A percentile compares a stretch with the other conserved stretches of the same genome.
Conservation (phyloP, 495 filamentous ascomycete genomes). For the Podospora tetraspora region DNA sequence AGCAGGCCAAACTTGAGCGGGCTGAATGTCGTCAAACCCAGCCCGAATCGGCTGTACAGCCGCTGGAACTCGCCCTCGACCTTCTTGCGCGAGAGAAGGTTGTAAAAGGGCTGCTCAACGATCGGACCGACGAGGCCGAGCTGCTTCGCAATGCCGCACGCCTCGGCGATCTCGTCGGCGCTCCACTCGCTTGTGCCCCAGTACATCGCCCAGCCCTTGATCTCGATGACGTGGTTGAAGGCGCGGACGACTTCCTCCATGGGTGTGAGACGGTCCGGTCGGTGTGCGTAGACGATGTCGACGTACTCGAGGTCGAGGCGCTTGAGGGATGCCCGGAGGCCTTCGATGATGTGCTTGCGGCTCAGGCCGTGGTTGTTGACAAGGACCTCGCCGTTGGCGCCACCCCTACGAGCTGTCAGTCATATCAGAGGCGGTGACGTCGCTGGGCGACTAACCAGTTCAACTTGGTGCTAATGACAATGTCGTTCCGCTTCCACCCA, state of each 20-base stretch:
- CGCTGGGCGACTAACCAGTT: conserved; percentile 41
- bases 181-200: conserved; percentile 60
- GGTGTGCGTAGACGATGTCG: conserved; percentile 70
- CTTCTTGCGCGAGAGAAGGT: conserved; percentile 49
- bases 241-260: conserved; percentile 73
- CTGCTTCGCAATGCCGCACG: conserved; percentile 50
- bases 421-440: neutral
- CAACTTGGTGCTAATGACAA: conserved; percentile 67
- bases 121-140: conserved; percentile 53
- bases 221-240: conserved; percentile 66
- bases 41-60: conserved; percentile 56
- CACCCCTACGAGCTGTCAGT: conserved; percentile 37
- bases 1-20: conserved; percentile 64
- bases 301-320: conserved; percentile 62
- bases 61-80: conserved; percentile 60
- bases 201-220: conserved; percentile 62
- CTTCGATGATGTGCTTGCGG: conserved; percentile 71
- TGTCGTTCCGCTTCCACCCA: conserved; percentile 60
- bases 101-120: conserved; percentile 56
- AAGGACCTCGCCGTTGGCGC: conserved; percentile 50
- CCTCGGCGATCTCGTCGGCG: conserved; percentile 52
- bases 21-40: conserved; percentile 64
- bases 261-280: conserved; percentile 65
- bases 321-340: conserved; percentile 51
- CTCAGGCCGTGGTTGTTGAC: conserved; percentile 54